Evolutionary conservation across 2,329 filamentous ascomycete species (phyloP).

Genomic region (Claviceps sp.): DNA sequence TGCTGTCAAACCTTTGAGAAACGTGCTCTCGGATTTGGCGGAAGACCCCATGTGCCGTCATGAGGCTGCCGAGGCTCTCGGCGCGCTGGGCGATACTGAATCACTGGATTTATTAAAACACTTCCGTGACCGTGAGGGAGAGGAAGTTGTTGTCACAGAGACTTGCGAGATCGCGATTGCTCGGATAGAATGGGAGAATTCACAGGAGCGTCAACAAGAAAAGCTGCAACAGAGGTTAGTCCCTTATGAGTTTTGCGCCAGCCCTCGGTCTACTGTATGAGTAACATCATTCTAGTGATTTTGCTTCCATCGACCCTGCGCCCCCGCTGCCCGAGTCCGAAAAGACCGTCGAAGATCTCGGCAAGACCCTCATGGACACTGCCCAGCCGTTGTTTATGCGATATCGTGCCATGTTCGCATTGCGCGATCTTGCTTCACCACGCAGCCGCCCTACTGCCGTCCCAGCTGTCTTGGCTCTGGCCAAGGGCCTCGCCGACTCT

Average conservation of each 20-base stretch:
- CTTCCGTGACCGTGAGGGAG: conserved; percentile 60
- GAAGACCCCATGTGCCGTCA: conserved; percentile 94
- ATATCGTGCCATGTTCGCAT: conserved; percentile 95
- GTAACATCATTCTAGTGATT: conserved; percentile 49
- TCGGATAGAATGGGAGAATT: conserved; percentile 86
- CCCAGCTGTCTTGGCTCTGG: conserved; percentile 74
- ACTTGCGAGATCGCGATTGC: conserved; percentile 96
- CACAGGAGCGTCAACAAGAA: conserved; percentile 55
- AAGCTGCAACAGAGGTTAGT: conserved; percentile 67
- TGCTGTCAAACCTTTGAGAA: conserved; percentile 58
- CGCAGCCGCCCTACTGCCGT: conserved; percentile 81
- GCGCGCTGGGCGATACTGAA: conserved; percentile 63
- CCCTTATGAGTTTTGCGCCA: conserved; percentile 1
- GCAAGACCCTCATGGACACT: conserved; percentile 65
- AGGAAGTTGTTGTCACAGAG: conserved; percentile 74
- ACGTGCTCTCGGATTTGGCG: conserved; percentile 60
- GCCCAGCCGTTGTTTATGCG: conserved; percentile 72
- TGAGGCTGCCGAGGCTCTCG: conserved; percentile 89
- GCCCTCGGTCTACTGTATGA: neutral
- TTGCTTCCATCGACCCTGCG: conserved; percentile 88
- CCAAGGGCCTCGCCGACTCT: conserved; percentile 69
- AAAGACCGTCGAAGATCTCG: conserved; percentile 59
- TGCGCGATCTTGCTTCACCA: conserved; percentile 87
- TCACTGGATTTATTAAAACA: conserved; percentile 62
- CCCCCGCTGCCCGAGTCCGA: conserved; percentile 67